Percentiles rank a stretch among this genome's conserved stretches.
Conservation (phyloP, 2,329 filamentous ascomycete species). For the Coleophoma eucalyptorum region DNA sequence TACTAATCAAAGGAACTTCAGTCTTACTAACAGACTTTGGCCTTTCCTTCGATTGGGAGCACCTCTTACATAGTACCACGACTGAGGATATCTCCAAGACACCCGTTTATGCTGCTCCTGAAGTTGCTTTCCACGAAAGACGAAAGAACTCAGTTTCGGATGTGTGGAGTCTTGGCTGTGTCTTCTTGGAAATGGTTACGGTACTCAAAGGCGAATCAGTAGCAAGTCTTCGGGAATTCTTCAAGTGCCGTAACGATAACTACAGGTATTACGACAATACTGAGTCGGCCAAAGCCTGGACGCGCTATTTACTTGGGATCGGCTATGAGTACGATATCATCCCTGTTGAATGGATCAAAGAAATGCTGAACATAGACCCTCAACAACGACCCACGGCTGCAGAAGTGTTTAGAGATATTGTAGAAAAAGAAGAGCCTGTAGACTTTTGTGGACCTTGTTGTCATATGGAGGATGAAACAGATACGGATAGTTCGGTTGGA, state of each 20-base stretch:
- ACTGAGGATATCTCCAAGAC: conserved; percentile 4
- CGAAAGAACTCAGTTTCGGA: conserved; percentile 7
- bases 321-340: neutral
- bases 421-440: neutral
- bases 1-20: conserved; percentile 5
- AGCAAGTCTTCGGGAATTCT: neutral
- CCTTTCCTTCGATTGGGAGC: conserved; percentile 17
- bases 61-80: conserved; percentile 11
- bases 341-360: neutral
- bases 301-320: neutral
- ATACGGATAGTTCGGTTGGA: neutral
- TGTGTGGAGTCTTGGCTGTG: conserved; percentile 16
- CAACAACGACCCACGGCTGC: neutral
- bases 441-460: neutral
- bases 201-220: conserved; percentile 7
- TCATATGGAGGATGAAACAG: neutral
- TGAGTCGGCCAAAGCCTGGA: neutral
- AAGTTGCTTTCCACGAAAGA: conserved; percentile 5
- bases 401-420: neutral
- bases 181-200: conserved; percentile 16
- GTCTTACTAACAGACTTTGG: conserved; percentile 17
- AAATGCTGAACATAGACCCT: neutral
- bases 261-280: conserved; percentile 3
- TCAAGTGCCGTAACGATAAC: conserved; percentile 1
- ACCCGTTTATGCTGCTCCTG: conserved; percentile 9